These are phyloP conservation scores for Monilinia fructicola DNA, from an alignment of 2,329 filamentous ascomycete species.

Conservation along the genomic window DNA sequence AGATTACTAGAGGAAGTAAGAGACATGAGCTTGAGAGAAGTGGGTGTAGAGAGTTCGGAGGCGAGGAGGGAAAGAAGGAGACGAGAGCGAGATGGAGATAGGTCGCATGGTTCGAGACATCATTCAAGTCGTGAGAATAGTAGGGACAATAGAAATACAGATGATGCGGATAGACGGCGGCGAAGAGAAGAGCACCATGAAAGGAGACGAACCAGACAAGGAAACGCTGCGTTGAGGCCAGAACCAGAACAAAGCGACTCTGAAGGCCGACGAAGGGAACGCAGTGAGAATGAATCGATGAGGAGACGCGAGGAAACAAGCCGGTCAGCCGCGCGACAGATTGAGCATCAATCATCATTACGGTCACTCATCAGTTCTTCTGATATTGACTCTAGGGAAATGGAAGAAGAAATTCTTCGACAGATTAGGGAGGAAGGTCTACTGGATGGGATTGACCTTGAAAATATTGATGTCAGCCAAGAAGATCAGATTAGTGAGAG, in stretches of 20 bases:
- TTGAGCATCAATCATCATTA: slow-evolving; percentile 89
- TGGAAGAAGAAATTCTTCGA: slow-evolving; percentile 83
- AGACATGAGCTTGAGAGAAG: slow-evolving; percentile 56
- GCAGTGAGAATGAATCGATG: slow-evolving; percentile 34
- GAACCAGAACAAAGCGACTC: slow-evolving; percentile 27
- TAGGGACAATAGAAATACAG: slow-evolving; percentile 33
- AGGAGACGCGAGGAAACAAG: slow-evolving; percentile 36
- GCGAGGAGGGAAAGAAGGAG: slow-evolving; percentile 37
- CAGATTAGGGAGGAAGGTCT: slow-evolving; percentile 88
- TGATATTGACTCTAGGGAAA: slow-evolving; percentile 72
- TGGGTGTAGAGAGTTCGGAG: slow-evolving; percentile 48
- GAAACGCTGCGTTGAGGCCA: slow-evolving; percentile 24
- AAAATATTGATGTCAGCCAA: slow-evolving; percentile 78
- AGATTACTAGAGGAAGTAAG: slow-evolving; percentile 38
- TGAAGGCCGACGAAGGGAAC: slow-evolving; percentile 34
- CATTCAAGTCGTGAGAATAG: slow-evolving; percentile 42
- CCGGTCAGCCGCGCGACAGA: slow-evolving; percentile 49
- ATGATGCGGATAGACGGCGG: slow-evolving; percentile 36
- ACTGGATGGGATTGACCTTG: slow-evolving; percentile 82
- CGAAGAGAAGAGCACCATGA: slow-evolving; percentile 41
- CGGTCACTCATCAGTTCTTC: slow-evolving; percentile 80
- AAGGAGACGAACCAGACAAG: slow-evolving; percentile 35
- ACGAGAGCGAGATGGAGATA: slow-evolving; percentile 35
- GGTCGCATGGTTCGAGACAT: slow-evolving; percentile 32
- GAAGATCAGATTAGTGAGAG: slow-evolving; percentile 89